Conservation (phyloP, 345 rosid species). For the Gynandropsis gynandra region DNA sequence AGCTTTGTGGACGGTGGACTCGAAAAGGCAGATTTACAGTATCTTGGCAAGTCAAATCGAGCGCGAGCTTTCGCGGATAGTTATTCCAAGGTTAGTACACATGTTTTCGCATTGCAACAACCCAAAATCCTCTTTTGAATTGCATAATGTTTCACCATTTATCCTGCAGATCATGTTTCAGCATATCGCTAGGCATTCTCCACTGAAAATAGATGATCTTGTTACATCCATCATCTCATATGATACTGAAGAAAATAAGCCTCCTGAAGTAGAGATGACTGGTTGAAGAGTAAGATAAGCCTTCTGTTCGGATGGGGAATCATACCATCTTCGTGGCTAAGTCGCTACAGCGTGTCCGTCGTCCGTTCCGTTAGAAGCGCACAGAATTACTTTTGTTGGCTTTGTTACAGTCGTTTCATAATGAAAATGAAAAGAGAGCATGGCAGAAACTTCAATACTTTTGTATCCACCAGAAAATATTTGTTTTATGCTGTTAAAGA, state of each 20-base stretch:
- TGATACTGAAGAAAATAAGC: conserved; percentile 39
- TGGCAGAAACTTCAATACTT: too few relatives aligned
- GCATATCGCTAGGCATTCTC: conserved; percentile 61
- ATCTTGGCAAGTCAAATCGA: conserved; percentile 54
- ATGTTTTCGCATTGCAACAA: neutral
- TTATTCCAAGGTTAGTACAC: conserved; percentile 74
- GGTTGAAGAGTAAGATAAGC: conserved; percentile 28
- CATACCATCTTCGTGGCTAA: too few relatives aligned
- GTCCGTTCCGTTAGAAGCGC: too few relatives aligned
- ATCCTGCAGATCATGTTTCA: conserved; percentile 74
- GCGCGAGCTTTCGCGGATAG: conserved; percentile 90
- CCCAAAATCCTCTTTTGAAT: too few relatives aligned
- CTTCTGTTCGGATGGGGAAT: too few relatives aligned
- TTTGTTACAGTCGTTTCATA: too few relatives aligned
- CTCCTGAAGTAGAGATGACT: conserved; percentile 61
- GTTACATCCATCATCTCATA: conserved; percentile 39
- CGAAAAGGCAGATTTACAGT: conserved; percentile 71
- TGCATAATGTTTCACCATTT: conserved; percentile 11
- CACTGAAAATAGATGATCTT: conserved; percentile 72
- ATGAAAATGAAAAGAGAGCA: too few relatives aligned
- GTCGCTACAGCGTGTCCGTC: too few relatives aligned
- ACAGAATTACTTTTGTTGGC: too few relatives aligned
- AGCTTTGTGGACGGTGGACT: conserved; percentile 72
- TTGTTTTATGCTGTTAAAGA: too few relatives aligned
- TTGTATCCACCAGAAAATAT: too few relatives aligned